These are phyloP conservation scores for Cornus florida DNA, from an alignment of 148 eudicot genomes.

Conservation along the genomic window DNA sequence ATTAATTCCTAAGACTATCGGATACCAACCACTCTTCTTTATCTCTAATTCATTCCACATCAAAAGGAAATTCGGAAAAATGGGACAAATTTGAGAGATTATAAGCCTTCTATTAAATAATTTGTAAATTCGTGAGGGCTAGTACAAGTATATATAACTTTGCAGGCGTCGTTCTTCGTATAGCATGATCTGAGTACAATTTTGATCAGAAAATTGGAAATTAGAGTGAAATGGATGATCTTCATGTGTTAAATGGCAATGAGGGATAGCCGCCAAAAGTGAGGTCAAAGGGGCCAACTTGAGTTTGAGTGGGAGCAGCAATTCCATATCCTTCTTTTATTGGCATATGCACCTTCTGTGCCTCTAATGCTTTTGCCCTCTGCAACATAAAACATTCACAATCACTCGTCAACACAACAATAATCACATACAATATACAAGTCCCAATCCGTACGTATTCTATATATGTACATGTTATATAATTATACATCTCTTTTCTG, in stretches of 20 bases:
- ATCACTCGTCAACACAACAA: not conserved
- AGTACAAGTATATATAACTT: constrained; percentile 4
- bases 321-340: constrained; percentile 36
- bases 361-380: constrained; percentile 53
- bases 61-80: not conserved
- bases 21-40: not conserved
- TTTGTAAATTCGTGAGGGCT: constrained; percentile 4
- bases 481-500: no score
- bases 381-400: constrained; percentile 23
- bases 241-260: constrained; percentile 33
- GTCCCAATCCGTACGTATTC: no score
- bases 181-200: constrained; percentile 10
- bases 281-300: constrained; percentile 54
- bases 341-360: constrained; percentile 44
- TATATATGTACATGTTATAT: no score
- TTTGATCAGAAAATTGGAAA: constrained; percentile 5
- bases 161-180: not conserved
- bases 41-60: not conserved
- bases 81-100: not conserved
- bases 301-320: constrained; percentile 40
- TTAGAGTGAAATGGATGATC: constrained; percentile 12
- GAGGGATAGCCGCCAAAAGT: constrained; percentile 25
- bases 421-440: not conserved
- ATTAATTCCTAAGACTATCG: not conserved
- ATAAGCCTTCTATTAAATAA: not conserved